Conservation (phyloP, 106 monocot species). For the Xerophyta viscosa region DNA sequence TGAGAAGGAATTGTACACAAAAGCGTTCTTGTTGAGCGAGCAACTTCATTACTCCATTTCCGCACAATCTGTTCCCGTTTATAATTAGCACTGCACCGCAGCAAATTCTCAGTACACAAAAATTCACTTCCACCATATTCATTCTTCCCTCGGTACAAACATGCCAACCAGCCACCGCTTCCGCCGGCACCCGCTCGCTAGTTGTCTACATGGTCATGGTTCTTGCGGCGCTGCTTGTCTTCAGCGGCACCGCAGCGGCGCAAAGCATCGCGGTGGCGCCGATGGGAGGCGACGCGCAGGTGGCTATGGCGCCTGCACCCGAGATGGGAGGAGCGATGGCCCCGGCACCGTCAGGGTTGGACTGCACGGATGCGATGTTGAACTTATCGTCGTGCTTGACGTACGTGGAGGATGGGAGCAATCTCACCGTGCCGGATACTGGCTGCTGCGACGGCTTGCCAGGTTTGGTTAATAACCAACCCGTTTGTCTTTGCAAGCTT, state of each 20-base stretch:
- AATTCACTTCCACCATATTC: not conserved
- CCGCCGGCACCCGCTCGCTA: not conserved
- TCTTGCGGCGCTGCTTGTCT: not conserved
- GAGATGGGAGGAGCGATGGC: no score
- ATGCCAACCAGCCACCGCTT: not conserved
- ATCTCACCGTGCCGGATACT: conserved; percentile 33
- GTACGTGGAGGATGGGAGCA: conserved; percentile 38
- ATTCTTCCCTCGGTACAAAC: not conserved
- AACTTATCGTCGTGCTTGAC: conserved; percentile 38
- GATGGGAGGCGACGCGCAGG: no score
- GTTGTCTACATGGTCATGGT: no score
- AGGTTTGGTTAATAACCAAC: conserved; percentile 13
- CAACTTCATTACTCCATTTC: not conserved
- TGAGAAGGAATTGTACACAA: not conserved
- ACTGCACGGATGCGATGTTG: conserved; percentile 15
- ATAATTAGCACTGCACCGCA: not conserved
- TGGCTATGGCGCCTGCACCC: not conserved
- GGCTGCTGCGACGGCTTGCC: conserved; percentile 45
- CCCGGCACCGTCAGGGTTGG: not conserved
- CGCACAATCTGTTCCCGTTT: not conserved
- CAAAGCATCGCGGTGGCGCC: not conserved
- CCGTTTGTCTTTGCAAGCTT: conserved; percentile 40
- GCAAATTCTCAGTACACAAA: no score
- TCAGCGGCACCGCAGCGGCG: not conserved
- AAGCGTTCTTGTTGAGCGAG: conserved; percentile 12